A percentile compares a stretch with the other conserved stretches of the same genome.
These are phyloP conservation scores for Omphalotus olearius DNA, from an alignment of 1,284 basidiomycete species.

Conservation along the genomic window DNA sequence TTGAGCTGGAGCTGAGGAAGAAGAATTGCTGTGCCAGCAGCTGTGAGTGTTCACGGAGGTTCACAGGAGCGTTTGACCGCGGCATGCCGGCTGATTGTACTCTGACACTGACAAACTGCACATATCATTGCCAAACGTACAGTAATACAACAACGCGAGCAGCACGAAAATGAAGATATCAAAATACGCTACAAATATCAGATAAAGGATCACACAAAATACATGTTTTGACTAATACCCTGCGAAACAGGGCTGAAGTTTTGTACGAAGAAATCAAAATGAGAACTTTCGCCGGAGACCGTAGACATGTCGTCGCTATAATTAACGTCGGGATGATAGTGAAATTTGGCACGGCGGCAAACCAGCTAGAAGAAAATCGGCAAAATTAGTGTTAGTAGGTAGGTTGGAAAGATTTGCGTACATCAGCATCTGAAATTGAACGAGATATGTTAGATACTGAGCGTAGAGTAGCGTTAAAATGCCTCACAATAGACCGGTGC, in stretches of 20 bases:
- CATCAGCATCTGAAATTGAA: constrained; percentile 25
- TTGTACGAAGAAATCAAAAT: not conserved
- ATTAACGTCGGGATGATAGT: constrained; percentile 23
- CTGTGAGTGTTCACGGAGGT: not conserved
- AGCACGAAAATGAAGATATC: too few species aligned
- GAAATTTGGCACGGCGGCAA: constrained; percentile 28
- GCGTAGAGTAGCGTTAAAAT: not conserved
- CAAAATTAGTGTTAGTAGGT: not conserved
- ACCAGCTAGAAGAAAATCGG: constrained; percentile 20
- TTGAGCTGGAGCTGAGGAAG: not conserved
- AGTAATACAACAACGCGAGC: too few species aligned
- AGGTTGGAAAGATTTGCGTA: constrained; percentile 4
- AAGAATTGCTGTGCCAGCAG: constrained; percentile 17
- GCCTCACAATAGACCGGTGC: constrained; percentile 35
- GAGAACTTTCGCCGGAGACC: not conserved
- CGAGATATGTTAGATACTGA: not conserved
- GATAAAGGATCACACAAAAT: too few species aligned
- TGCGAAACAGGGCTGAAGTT: not conserved
- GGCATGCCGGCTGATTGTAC: too few species aligned
- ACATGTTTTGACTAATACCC: not conserved
- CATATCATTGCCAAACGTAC: too few species aligned
- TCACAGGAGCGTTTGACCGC: too few species aligned
- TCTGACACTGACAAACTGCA: too few species aligned
- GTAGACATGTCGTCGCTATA: constrained; percentile 20
- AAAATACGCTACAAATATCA: too few species aligned